Conservation (phyloP, 2,329 filamentous ascomycete species). For the Diaporthe eres region DNA sequence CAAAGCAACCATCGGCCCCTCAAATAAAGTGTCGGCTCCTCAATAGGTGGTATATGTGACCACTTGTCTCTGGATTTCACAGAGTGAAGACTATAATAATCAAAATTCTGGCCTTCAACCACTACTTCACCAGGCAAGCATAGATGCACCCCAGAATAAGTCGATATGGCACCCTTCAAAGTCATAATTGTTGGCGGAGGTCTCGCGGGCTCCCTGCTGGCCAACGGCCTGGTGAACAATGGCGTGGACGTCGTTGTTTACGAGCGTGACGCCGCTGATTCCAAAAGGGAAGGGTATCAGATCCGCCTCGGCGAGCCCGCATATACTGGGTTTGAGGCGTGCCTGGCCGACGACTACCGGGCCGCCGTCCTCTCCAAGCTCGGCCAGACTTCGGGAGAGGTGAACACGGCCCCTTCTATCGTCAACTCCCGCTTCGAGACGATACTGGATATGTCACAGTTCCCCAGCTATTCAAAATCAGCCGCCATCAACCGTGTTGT, state of each 20-base stretch:
- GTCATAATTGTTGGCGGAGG: slow-evolving; percentile 1
- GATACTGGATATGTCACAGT: background rate
- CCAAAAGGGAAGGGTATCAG: background rate
- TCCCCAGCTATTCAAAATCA: background rate
- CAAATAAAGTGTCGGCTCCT: background rate
- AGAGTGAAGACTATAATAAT: accelerated
- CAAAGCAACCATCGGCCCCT: background rate
- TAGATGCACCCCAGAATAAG: background rate
- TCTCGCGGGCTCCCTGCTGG: background rate
- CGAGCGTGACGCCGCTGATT: background rate
- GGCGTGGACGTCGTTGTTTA: background rate
- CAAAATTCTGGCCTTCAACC: background rate
- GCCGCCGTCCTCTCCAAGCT: background rate
- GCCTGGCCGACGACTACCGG: background rate
- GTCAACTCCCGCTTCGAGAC: background rate
- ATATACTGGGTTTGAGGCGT: background rate
- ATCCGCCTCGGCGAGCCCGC: slow-evolving; percentile 2
- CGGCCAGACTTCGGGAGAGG: background rate
- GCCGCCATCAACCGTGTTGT: background rate
- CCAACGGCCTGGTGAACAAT: background rate
- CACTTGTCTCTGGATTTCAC: background rate
- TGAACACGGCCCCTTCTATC: background rate
- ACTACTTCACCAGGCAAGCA: background rate
- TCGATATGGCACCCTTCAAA: background rate
- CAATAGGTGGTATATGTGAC: background rate